Evolutionary conservation across 129 eudicot species (phyloP), one percentile per base, ranked within the genome.

Genomic region (Oenanthe sinensis): DNA sequence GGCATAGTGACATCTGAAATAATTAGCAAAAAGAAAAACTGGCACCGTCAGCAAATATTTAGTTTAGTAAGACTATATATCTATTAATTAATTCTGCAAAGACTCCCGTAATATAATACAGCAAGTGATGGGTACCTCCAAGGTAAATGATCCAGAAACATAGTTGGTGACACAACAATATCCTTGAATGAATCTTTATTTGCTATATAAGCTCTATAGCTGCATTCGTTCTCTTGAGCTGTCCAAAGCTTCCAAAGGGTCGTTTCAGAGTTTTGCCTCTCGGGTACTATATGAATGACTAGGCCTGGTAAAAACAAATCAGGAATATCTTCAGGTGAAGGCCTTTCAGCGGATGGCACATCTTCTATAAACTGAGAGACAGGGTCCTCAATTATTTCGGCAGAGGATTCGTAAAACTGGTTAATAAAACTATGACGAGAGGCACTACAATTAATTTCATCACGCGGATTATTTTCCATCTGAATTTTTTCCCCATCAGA

Each of bases 71-170:
- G 26, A 54, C 6, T 20, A 22, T 20, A 54, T 54, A 54, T 54
- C 7, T 54, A 5, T 54, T 22, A 20, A 54, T 3, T 17, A 11
- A 20, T 20, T 54, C 24, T 19, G n/a, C 4, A 20, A 49, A 16
- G 17, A 49, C 54, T 4, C 54, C 4, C 15, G 54, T 49, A 49
- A 55, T 20, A 54, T 1, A 20, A n/a, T 8, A 58, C 13, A 9
- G 65, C 65, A 58, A 54, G 55, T 10, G 47, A 20, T 83, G 88
- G 90, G 90, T 85, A 90, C 92, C 96, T 83, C 96, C 96, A 90
- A 62, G 96, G 96, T 46, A 91, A 87, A 82, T 91, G 96, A 74
- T 91, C 96, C n/a, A 91, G 85, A 80, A 91, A 91, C 96, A 91
- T 91, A 46, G 80, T 82, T 76, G 86, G 93, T 54, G 96, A 91